Evolutionary conservation across 345 rosid genomes (phyloP).

Genomic region (Brassica cretica): DNA sequence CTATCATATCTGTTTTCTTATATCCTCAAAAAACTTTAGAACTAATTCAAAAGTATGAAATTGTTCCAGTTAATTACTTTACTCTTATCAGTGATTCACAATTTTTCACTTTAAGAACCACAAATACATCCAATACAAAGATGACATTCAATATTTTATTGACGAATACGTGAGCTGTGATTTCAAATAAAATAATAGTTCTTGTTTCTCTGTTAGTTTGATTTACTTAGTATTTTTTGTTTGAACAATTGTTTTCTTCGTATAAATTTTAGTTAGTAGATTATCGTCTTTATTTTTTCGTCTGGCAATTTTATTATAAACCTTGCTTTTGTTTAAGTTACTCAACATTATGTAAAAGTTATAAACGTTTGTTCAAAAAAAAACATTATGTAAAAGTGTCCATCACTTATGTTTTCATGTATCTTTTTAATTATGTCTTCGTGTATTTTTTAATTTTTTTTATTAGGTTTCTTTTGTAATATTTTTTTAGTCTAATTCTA

Average conservation of each 20-base stretch:
- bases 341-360: not conserved
- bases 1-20: not conserved
- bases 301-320: not conserved
- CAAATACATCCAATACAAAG: not conserved
- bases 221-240: not conserved
- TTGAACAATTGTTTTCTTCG: not conserved
- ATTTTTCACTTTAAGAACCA: not conserved
- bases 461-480: no score
- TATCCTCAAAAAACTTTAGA: not conserved
- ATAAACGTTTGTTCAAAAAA: no score
- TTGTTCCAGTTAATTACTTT: no score
- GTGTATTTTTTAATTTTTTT: no score
- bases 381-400: not conserved
- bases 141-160: not conserved
- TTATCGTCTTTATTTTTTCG: not conserved
- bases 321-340: not conserved
- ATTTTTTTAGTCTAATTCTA: no score
- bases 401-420: not conserved
- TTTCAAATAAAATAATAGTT: no score
- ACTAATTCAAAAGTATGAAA: not conserved
- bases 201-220: no score
- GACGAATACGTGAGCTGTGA: no score
- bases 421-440: no score
- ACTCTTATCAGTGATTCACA: no score
- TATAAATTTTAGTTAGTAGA: not conserved